phyloP scores from a whole-genome alignment of 805 yeast genomes.

The Blastobotrys terrestris region DNA sequence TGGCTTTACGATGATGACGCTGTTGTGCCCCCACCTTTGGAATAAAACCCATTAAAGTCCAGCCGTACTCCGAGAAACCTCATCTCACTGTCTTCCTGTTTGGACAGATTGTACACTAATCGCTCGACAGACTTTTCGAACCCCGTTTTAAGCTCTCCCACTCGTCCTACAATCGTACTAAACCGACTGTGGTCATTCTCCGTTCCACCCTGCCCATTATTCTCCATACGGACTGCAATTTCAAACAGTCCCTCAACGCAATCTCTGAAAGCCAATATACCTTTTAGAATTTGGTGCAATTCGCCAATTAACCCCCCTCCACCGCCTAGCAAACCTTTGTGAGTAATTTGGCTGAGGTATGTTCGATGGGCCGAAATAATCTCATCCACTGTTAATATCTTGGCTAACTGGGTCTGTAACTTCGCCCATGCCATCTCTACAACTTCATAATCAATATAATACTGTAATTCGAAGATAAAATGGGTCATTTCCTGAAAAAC shows the following conservation, averaged over 20 bases:
- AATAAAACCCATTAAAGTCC: slow-evolving; percentile 31
- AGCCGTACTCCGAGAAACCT: slow-evolving; percentile 31
- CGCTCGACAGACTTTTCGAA: slow-evolving; percentile 22
- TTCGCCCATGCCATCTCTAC: slow-evolving; percentile 34
- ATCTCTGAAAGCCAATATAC: slow-evolving; percentile 23
- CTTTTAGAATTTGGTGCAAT: slow-evolving; percentile 30
- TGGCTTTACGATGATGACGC: not conserved
- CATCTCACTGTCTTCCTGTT: slow-evolving; percentile 29
- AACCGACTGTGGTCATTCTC: slow-evolving; percentile 14
- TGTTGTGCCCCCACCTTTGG: not conserved
- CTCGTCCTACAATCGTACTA: slow-evolving; percentile 12
- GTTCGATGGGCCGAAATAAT: slow-evolving; percentile 29
- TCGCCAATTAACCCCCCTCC: slow-evolving; percentile 22
- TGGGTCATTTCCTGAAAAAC: slow-evolving; percentile 29
- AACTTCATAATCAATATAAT: slow-evolving; percentile 32
- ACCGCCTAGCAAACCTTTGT: slow-evolving; percentile 31
- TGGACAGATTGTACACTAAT: slow-evolving; percentile 24
- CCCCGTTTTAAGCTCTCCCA: slow-evolving; percentile 14
- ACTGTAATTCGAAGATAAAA: slow-evolving; percentile 31
- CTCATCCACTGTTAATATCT: slow-evolving; percentile 30
- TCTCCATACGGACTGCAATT: slow-evolving; percentile 14
- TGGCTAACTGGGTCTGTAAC: slow-evolving; percentile 22
- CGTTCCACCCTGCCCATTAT: not conserved
- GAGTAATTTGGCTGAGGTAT: slow-evolving; percentile 27
- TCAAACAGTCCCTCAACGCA: slow-evolving; percentile 21